Evolutionary conservation across 257 asterid genomes (phyloP).

Genomic region (Prunella vulgaris): DNA sequence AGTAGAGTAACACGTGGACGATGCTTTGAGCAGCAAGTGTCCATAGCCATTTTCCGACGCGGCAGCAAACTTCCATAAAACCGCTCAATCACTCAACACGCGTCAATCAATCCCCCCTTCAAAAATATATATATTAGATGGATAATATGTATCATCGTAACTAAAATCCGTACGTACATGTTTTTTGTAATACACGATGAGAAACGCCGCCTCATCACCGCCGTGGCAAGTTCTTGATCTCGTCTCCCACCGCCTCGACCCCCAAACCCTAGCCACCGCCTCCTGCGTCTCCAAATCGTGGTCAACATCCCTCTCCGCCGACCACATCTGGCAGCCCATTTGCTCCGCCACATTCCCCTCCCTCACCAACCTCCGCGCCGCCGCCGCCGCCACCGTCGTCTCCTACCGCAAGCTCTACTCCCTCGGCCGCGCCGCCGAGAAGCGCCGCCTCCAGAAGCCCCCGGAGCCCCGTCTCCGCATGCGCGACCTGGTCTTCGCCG

Average conservation of each 20-base stretch:
- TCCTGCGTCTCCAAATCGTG: slow-evolving; percentile 68
- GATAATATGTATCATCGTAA: too few species aligned
- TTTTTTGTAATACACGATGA: not conserved
- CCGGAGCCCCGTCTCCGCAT: slow-evolving; percentile 45
- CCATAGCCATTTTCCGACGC: not conserved
- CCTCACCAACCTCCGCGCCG: slow-evolving; percentile 47
- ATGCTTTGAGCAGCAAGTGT: not conserved
- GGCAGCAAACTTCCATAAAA: slow-evolving; percentile 13
- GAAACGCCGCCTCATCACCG: slow-evolving; percentile 17
- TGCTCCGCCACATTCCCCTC: slow-evolving; percentile 58
- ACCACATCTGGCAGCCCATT: slow-evolving; percentile 72
- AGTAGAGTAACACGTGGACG: not conserved
- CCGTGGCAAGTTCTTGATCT: slow-evolving; percentile 73
- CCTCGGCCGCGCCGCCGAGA: slow-evolving; percentile 47
- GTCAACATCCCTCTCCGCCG: slow-evolving; percentile 54
- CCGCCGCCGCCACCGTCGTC: slow-evolving; percentile 18
- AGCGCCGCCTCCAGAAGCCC: slow-evolving; percentile 42
- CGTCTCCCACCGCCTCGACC: slow-evolving; percentile 51
- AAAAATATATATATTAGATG: too few species aligned
- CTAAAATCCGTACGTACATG: too few species aligned
- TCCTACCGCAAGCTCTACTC: slow-evolving; percentile 50
- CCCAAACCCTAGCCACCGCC: slow-evolving; percentile 55
- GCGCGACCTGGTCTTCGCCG: slow-evolving; percentile 35
- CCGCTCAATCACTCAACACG: slow-evolving; percentile 9
- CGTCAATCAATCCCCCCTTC: slow-evolving; percentile 9